Percentiles rank a stretch among this genome's conserved stretches.
phyloP scores from a whole-genome alignment of 345 rosid genomes.

The Salix koriyanagi region DNA sequence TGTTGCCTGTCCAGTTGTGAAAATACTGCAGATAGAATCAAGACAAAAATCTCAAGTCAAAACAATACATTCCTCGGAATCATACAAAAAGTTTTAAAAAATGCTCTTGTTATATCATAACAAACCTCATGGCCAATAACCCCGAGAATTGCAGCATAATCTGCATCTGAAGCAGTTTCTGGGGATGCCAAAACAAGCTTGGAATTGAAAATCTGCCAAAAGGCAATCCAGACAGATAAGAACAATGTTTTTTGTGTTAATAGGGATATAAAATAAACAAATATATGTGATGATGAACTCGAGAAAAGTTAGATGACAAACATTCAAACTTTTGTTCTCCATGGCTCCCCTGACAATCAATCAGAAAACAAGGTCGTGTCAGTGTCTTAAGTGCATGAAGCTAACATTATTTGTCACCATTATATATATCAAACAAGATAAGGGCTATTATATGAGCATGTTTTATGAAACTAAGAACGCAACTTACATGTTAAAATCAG shows the following conservation, averaged over 20 bases:
- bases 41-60: constrained; percentile 25
- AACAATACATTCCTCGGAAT: constrained; percentile 1
- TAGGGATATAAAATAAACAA: background rate
- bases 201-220: constrained; percentile 84
- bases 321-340: constrained; percentile 99
- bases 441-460: background rate
- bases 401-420: constrained; percentile 3
- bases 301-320: constrained; percentile 27
- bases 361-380: background rate
- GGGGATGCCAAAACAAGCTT: constrained; percentile 98
- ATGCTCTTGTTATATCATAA: constrained; percentile 4
- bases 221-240: constrained; percentile 19
- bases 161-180: constrained; percentile 90
- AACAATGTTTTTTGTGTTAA: background rate
- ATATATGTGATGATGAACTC: background rate
- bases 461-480: background rate
- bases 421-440: background rate
- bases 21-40: constrained; percentile 65
- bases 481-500: constrained; percentile 94
- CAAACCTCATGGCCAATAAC: constrained; percentile 98
- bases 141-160: constrained; percentile 95
- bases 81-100: background rate
- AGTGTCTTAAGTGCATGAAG: background rate
- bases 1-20: constrained; percentile 99
- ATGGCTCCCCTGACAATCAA: constrained; percentile 86